Percentiles rank a stretch among this genome's conserved stretches.
Conservation (phyloP, 163 green algal species). For the Chlorella variabilis region DNA sequence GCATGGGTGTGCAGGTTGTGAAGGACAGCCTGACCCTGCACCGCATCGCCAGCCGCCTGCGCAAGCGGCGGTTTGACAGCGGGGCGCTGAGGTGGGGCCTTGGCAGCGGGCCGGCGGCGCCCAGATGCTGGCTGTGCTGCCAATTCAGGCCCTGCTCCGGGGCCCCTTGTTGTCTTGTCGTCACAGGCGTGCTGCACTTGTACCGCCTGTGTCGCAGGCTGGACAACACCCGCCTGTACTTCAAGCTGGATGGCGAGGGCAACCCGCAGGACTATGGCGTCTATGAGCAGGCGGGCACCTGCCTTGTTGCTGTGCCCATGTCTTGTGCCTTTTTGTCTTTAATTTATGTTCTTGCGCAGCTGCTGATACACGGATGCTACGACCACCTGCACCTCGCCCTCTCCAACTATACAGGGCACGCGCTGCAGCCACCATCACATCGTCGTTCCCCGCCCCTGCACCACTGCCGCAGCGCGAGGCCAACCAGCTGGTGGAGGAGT, state of each 20-base stretch:
- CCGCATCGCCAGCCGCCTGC: constrained; percentile 57
- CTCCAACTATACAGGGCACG: too few relatives aligned
- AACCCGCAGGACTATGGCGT: constrained; percentile 43
- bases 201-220: constrained; percentile 38
- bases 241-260: constrained; percentile 65
- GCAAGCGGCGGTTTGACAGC: constrained; percentile 52
- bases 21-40: constrained; percentile 68
- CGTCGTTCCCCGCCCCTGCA: neutral
- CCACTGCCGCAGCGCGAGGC: constrained; percentile 56
- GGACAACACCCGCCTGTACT: constrained; percentile 75
- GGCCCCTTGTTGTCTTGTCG: too few relatives aligned
- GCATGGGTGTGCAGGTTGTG: constrained; percentile 48
- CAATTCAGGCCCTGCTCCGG: too few relatives aligned
- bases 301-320: too few relatives aligned
- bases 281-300: constrained; percentile 27
- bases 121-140: too few relatives aligned
- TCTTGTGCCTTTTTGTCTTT: neutral
- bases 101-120: neutral
- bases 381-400: neutral
- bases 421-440: too few relatives aligned
- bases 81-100: constrained; percentile 57
- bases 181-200: too few relatives aligned
- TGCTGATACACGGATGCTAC: too few relatives aligned
- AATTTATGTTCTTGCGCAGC: too few relatives aligned
- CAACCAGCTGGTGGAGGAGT: constrained; percentile 84